Percentiles rank a stretch among this genome's conserved stretches.
These are phyloP conservation scores for Dictyostelium discoideum DNA, from an alignment of 78 protist species.

Conservation along the genomic window dicty_2.7 NC_007091.3:468001-468500, in stretches of 20 bases:
- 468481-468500: neutral
- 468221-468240: neutral
- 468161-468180: neutral
- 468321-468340: slow-evolving; percentile 7
- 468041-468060: neutral
- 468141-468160: neutral
- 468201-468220: neutral
- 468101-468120: neutral
- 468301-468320: neutral
- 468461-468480: neutral
- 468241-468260: too few relatives aligned
- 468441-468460: neutral
- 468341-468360: neutral
- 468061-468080: slow-evolving; percentile 13
- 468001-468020: neutral
- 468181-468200: neutral
- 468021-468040: slow-evolving; percentile 6
- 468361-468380: neutral
- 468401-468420: neutral
- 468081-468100: slow-evolving; percentile 8
- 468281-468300: neutral
- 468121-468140: slow-evolving; percentile 1
- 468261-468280: neutral
- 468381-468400: neutral
- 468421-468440: neutral